phyloP scores from a whole-genome alignment of 2,329 filamentous ascomycete genomes.

The Arthrobotrys musiformis region DNA sequence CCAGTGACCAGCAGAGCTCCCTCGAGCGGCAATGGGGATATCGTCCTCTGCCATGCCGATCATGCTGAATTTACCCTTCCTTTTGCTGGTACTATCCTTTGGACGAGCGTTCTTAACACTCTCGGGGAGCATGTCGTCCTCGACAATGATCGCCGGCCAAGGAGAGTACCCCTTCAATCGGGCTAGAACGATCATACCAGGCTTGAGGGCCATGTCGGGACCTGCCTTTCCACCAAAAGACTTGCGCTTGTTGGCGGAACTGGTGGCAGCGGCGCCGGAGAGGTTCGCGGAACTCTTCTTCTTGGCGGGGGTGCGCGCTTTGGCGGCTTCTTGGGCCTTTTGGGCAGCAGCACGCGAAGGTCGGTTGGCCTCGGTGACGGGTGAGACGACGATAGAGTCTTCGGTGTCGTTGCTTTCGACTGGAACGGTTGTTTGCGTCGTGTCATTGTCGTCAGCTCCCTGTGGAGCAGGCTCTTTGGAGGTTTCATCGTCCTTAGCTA shows the following conservation, averaged over 20 bases:
- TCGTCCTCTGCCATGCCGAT: slow-evolving; percentile 37
- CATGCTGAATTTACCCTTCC: slow-evolving; percentile 56
- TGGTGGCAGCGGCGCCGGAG: slow-evolving; percentile 55
- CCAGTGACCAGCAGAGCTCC: slow-evolving; percentile 51
- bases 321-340: slow-evolving; percentile 51
- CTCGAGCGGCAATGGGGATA: slow-evolving; percentile 46
- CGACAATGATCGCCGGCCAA: slow-evolving; percentile 93
- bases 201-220: slow-evolving; percentile 75
- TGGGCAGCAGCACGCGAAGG: slow-evolving; percentile 51
- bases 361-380: slow-evolving; percentile 33
- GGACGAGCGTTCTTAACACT: slow-evolving; percentile 78
- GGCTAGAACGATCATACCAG: slow-evolving; percentile 90
- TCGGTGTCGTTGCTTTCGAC: background rate
- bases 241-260: slow-evolving; percentile 61
- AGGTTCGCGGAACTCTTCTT: slow-evolving; percentile 59
- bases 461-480: slow-evolving; percentile 47
- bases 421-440: slow-evolving; percentile 44
- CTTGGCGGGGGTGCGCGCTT: slow-evolving; percentile 55
- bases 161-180: slow-evolving; percentile 93
- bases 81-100: slow-evolving; percentile 55
- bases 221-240: slow-evolving; percentile 54
- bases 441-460: slow-evolving; percentile 29
- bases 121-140: slow-evolving; percentile 90
- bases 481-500: slow-evolving; percentile 18
- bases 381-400: background rate